Conservation (phyloP, 2,329 filamentous ascomycete species). For the Aspergillus awamori region DNA sequence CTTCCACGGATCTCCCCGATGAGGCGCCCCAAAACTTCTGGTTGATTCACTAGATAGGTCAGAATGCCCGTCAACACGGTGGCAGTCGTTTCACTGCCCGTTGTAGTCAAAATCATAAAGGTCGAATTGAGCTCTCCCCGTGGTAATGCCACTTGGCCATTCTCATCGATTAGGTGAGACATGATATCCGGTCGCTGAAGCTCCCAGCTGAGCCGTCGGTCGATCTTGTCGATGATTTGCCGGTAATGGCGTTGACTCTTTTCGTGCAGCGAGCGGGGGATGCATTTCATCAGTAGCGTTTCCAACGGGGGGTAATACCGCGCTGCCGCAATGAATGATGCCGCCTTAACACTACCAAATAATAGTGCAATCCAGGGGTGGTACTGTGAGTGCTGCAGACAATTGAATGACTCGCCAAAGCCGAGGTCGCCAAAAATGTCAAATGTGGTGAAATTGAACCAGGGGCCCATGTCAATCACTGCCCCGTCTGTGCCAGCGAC, state of each 20-base stretch:
- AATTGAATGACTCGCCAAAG: slow-evolving; percentile 38
- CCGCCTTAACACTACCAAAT: slow-evolving; percentile 29
- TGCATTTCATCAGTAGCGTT: slow-evolving; percentile 22
- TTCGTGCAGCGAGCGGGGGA: slow-evolving; percentile 19
- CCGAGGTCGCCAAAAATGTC: slow-evolving; percentile 40
- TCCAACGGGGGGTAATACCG: slow-evolving; percentile 23
- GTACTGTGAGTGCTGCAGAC: slow-evolving; percentile 29
- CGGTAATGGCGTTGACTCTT: slow-evolving; percentile 17
- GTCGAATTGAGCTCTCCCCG: no score
- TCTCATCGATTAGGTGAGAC: no score
- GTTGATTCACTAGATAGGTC: slow-evolving; percentile 5
- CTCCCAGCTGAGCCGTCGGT: no score
- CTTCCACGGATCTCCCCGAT: not conserved
- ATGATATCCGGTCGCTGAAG: no score
- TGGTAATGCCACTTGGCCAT: no score
- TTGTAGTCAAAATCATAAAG: slow-evolving; percentile 14
- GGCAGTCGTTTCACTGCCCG: slow-evolving; percentile 32
- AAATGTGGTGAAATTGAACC: slow-evolving; percentile 36
- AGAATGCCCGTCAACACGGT: slow-evolving; percentile 7
- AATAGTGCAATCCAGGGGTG: slow-evolving; percentile 37
- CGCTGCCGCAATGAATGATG: slow-evolving; percentile 24
- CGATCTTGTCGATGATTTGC: slow-evolving; percentile 20
- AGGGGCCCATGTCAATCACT: slow-evolving; percentile 23
- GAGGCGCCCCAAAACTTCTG: not conserved
- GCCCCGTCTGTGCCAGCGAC: not conserved